Evolutionary conservation across 495 filamentous ascomycete genomes (phyloP).

Genomic region (Penicillium chermesinum): DNA sequence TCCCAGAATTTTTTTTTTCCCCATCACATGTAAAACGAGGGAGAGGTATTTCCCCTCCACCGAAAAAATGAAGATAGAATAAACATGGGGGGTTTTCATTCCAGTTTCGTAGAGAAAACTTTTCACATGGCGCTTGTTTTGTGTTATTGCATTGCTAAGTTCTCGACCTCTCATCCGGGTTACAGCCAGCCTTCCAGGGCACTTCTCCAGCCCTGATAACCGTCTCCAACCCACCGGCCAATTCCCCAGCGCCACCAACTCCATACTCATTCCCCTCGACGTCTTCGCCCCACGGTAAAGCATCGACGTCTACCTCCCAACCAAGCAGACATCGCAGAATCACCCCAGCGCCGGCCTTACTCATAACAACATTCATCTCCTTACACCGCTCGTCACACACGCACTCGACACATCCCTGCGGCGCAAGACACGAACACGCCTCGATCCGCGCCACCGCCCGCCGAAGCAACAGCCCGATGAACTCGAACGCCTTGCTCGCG

Average conservation of each 20-base stretch:
- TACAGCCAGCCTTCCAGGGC: conserved; percentile 39
- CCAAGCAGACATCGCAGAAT: conserved; percentile 71
- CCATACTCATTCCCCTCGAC: conserved; percentile 20
- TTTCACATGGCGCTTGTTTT: too few species aligned
- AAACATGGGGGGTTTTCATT: too few species aligned
- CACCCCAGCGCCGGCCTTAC: conserved; percentile 79
- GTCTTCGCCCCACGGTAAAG: conserved; percentile 75
- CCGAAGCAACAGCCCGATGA: conserved; percentile 69
- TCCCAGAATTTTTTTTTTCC: too few species aligned
- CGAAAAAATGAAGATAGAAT: too few species aligned
- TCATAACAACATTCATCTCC: conserved; percentile 88
- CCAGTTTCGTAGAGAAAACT: too few species aligned
- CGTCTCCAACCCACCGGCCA: conserved; percentile 75
- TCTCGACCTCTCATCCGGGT: conserved; percentile 5
- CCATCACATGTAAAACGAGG: too few species aligned
- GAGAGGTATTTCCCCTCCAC: too few species aligned
- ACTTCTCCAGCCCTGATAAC: conserved; percentile 69
- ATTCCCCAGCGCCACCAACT: conserved; percentile 36
- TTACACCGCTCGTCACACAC: conserved; percentile 81
- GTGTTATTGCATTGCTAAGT: too few species aligned
- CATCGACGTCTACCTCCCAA: conserved; percentile 66
- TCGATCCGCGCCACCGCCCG: conserved; percentile 77
- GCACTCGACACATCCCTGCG: conserved; percentile 81
- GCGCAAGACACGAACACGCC: conserved; percentile 56
- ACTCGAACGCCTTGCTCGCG: conserved; percentile 87